Evolutionary conservation across 139 green algal genomes (phyloP), one percentile per base, ranked within the genome.

Genomic region (Gonium pectorale): DNA sequence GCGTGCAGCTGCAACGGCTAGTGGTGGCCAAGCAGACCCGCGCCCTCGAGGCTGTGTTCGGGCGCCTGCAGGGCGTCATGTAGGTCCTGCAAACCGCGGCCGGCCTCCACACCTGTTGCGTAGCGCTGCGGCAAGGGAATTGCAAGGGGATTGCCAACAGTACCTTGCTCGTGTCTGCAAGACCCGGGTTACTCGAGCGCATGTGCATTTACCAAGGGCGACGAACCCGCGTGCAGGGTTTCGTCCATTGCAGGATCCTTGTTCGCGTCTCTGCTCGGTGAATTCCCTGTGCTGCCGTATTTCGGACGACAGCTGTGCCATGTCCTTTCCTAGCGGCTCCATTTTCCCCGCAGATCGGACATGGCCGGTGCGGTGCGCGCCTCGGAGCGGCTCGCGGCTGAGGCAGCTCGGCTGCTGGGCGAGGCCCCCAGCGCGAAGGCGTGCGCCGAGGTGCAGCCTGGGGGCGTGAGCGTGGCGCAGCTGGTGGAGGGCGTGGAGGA

Each of bases 401-500:
- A 74, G 63, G 31, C 21, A 9, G 67, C 63, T 44, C 24, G 33
- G 63, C 63, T 84, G 78, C n/a, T 84, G 46, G 78, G 63, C 8
- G 78, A 67, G 31, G 33, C 13, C 2, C 40, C 59, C 1, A 9
- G 40, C 15, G 75, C 40, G 19, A 41, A 54, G 75, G 78, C 62
- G 31, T 72, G 56, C 27, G 33, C 8, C 27, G n/a, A 31, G 78
- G 63, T 84, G 62, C 78, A 74, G 78, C 5, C 63, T 21, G 78
- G 63, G 17, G 78, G 62, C 33, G 44, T 31, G 17, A 84, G 52
- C 31, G 59, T 84, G 26, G 43, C 78, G 24, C 44, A 64, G 44
- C n/a, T 84, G 44, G 78, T 75, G 63, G 78, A 84, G 63, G 27
- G 3, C 8, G 19, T 84, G 44, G 78, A 84, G 44, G 78, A 84